These are phyloP conservation scores for Echium plantagineum DNA, from an alignment of 257 asterid genomes.

Conservation along the genomic window DNA sequence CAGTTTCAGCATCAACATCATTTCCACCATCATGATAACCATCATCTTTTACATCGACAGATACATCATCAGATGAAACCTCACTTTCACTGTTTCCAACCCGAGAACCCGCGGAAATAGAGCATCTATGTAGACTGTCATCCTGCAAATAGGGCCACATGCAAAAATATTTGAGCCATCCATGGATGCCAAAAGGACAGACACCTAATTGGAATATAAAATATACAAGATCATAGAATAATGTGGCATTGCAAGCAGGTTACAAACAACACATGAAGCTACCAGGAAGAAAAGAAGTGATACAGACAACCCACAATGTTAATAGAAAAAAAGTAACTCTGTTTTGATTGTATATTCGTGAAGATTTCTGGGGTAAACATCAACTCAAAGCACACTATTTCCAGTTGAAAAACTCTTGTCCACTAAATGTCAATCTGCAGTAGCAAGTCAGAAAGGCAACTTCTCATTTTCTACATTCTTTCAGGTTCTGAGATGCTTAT, in stretches of 20 bases:
- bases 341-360: background rate
- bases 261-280: too few relatives aligned
- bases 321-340: background rate
- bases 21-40: constrained; percentile 90
- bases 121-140: constrained; percentile 61
- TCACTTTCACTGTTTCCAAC: constrained; percentile 62
- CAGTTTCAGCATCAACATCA: constrained; percentile 63
- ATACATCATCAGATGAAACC: constrained; percentile 65
- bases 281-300: background rate
- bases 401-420: background rate
- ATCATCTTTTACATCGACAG: constrained; percentile 40
- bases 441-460: too few relatives aligned
- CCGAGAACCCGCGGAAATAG: constrained; percentile 77
- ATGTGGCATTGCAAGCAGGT: too few relatives aligned
- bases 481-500: background rate
- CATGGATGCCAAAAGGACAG: background rate
- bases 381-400: too few relatives aligned
- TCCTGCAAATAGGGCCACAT: constrained; percentile 38
- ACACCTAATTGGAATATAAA: background rate
- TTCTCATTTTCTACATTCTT: too few relatives aligned
- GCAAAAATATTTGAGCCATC: background rate
- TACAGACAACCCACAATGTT: background rate
- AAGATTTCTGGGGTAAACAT: background rate
- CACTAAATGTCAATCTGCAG: background rate
- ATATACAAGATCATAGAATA: background rate